Conservation (phyloP, 139 green algal genomes). For the Coelastrella sp. region DNA sequence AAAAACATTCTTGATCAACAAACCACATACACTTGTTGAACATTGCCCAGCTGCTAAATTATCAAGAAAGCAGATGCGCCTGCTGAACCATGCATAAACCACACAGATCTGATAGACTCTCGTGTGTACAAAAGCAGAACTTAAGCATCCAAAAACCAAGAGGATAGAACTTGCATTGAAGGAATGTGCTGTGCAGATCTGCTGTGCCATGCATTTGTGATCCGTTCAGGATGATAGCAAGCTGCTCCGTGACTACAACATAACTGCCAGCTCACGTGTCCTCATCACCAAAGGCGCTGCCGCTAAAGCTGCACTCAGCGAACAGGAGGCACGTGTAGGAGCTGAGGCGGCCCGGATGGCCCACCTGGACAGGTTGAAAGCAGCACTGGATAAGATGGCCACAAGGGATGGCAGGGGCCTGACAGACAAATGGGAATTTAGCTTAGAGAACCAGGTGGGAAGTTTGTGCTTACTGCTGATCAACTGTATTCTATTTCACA, state of each 20-base stretch:
- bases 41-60: no score
- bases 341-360: constrained; percentile 6
- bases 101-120: no score
- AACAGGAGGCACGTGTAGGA: background rate
- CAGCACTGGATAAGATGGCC: constrained; percentile 54
- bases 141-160: no score
- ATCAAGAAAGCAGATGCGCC: no score
- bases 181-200: no score
- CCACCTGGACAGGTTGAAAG: constrained; percentile 59
- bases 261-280: constrained; percentile 47
- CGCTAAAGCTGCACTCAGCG: background rate
- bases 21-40: no score
- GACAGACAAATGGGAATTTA: constrained; percentile 52
- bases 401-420: constrained; percentile 34
- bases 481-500: no score
- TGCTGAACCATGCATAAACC: no score
- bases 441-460: constrained; percentile 68
- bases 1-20: no score
- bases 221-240: constrained; percentile 52
- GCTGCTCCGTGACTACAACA: constrained; percentile 45
- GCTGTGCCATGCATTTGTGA: background rate
- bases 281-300: constrained; percentile 59
- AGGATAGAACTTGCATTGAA: no score
- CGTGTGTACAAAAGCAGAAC: no score
- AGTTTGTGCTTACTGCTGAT: background rate